Percentiles rank a stretch among this genome's conserved stretches.
Conservation (phyloP, 2,329 filamentous ascomycete species). For the Calonectria hongkongensis region DNA sequence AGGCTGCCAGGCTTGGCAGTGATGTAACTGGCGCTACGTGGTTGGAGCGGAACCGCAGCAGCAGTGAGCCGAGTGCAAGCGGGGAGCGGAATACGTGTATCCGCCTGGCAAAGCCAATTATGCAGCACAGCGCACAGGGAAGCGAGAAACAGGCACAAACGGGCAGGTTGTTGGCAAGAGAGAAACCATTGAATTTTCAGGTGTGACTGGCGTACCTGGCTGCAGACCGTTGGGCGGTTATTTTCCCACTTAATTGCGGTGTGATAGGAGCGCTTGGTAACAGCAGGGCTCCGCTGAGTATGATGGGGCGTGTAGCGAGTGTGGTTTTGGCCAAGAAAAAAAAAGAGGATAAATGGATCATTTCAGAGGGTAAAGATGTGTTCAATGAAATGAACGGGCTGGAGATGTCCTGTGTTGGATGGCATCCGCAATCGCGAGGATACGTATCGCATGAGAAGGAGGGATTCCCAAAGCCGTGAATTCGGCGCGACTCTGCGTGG, state of each 20-base stretch:
- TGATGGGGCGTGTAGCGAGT: neutral
- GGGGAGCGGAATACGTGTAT: constrained; percentile 26
- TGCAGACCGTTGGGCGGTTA: constrained; percentile 22
- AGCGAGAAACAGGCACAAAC: constrained; percentile 7
- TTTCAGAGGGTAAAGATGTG: neutral
- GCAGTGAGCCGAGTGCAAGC: constrained; percentile 3
- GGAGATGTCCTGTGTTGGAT: neutral
- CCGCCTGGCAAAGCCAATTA: constrained; percentile 7
- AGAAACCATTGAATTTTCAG: neutral
- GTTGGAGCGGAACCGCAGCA: constrained; percentile 26
- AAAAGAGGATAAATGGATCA: neutral
- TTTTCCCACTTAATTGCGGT: constrained; percentile 33
- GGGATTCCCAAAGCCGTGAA: neutral
- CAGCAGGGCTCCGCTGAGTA: constrained; percentile 5
- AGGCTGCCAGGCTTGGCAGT: constrained; percentile 14
- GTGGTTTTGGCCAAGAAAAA: neutral
- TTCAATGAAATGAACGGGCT: neutral
- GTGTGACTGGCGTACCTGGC: constrained; percentile 9
- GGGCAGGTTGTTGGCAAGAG: constrained; percentile 11
- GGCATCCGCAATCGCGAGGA: neutral
- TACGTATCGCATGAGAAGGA: neutral
- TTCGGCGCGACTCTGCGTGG: constrained; percentile 8
- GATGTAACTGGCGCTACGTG: constrained; percentile 26
- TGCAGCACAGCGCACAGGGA: constrained; percentile 7
- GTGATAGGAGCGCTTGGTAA: constrained; percentile 13